These are phyloP conservation scores for Populus davidiana DNA, from an alignment of 345 rosid species.

Conservation along the genomic window DNA sequence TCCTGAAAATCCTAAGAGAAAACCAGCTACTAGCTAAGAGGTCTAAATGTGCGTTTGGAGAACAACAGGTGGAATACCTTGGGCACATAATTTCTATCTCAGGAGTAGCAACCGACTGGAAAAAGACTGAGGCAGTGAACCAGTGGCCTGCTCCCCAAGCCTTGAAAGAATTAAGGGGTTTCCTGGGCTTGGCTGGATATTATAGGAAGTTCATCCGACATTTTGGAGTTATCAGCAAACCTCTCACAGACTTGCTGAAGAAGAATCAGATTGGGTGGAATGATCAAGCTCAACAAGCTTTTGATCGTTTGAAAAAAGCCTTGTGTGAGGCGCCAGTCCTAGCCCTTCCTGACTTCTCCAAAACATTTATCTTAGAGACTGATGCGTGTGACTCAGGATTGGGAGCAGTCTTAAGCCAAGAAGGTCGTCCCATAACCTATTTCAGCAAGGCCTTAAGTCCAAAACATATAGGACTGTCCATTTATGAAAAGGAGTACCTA, in stretches of 20 bases:
- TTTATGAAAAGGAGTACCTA: background rate
- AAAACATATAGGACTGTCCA: background rate
- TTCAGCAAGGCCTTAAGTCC: background rate
- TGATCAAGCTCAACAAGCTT: background rate
- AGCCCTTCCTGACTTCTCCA: background rate
- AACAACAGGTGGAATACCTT: background rate
- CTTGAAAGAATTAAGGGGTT: background rate
- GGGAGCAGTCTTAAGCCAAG: background rate
- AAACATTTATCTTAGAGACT: background rate
- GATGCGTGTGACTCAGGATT: background rate
- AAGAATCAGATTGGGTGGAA: background rate
- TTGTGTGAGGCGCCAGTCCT: background rate
- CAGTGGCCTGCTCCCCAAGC: background rate
- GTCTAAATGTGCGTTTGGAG: background rate
- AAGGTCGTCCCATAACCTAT: background rate
- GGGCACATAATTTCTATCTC: background rate
- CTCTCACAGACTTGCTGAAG: background rate
- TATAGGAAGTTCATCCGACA: background rate
- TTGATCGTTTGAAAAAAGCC: background rate
- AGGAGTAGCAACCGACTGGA: background rate
- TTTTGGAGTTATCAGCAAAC: background rate
- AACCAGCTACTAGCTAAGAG: background rate
- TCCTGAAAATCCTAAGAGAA: fast-evolving
- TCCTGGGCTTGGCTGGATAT: background rate
- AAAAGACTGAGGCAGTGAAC: background rate